Conservation (phyloP, 2,329 filamentous ascomycete genomes). For the Lasiodiplodia gonubiensis region DNA sequence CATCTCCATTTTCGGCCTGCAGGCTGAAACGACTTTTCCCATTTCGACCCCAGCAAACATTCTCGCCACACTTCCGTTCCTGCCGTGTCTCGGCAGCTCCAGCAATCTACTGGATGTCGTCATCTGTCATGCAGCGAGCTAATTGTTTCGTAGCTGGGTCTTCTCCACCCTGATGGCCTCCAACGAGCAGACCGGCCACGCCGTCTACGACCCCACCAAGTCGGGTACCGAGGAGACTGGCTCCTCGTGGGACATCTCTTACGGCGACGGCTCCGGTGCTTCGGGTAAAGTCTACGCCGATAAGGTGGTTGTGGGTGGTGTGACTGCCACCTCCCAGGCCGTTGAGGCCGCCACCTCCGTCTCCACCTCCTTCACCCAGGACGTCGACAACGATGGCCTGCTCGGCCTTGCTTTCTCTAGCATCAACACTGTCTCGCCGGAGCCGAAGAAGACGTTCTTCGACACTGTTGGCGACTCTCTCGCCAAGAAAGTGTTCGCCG, state of each 20-base stretch:
- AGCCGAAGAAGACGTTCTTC: constrained; percentile 62
- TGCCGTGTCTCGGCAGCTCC: background rate
- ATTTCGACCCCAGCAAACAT: background rate
- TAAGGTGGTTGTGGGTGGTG: constrained; percentile 65
- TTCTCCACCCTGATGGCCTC: constrained; percentile 65
- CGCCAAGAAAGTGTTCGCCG: constrained; percentile 62
- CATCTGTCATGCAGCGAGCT: constrained; percentile 9
- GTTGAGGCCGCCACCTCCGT: constrained; percentile 69
- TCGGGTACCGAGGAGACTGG: constrained; percentile 55
- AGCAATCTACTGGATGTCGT: background rate
- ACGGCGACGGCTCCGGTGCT: constrained; percentile 71
- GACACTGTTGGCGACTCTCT: constrained; percentile 62
- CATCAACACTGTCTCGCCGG: constrained; percentile 54
- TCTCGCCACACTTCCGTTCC: background rate
- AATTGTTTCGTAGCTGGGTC: constrained; percentile 56
- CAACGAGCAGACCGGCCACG: constrained; percentile 60
- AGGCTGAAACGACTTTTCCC: background rate
- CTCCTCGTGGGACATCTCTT: constrained; percentile 65
- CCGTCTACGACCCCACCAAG: constrained; percentile 61
- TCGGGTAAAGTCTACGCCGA: constrained; percentile 70
- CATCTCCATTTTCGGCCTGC: background rate
- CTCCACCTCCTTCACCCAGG: constrained; percentile 58
- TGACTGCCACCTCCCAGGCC: constrained; percentile 65
- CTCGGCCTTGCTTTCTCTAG: constrained; percentile 22
- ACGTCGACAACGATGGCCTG: constrained; percentile 49